A percentile compares a stretch with the other conserved stretches of the same genome.
These are phyloP conservation scores for Chondrus crispus DNA, from an alignment of 23 red algal genomes.

Conservation along the genomic window DNA sequence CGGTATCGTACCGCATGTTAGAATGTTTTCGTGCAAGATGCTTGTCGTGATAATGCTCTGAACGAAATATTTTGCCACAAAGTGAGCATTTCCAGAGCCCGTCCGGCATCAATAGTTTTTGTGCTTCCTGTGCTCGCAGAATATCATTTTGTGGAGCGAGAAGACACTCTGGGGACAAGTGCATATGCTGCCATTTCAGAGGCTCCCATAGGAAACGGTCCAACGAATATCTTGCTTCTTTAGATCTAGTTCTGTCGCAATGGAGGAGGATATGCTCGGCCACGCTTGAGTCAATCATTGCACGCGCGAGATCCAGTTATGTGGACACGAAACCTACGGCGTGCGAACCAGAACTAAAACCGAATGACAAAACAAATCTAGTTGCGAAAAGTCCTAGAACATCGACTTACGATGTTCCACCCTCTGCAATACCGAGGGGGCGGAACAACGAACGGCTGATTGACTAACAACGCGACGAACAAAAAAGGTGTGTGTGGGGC, in stretches of 20 bases:
- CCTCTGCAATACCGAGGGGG: too few relatives aligned
- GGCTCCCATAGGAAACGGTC: slow-evolving; percentile 43
- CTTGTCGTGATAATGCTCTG: slow-evolving; percentile 57
- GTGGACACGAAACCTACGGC: too few relatives aligned
- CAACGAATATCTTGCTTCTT: slow-evolving; percentile 32
- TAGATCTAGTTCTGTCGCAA: slow-evolving; percentile 56
- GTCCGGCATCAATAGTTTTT: not conserved
- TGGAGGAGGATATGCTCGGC: slow-evolving; percentile 25
- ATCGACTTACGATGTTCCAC: too few relatives aligned
- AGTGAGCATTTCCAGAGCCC: slow-evolving; percentile 40
- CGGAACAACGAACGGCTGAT: too few relatives aligned
- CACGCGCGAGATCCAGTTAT: too few relatives aligned
- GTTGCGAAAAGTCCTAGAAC: too few relatives aligned
- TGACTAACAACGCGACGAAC: too few relatives aligned
- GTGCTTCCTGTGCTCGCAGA: slow-evolving; percentile 17
- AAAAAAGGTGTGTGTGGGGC: too few relatives aligned
- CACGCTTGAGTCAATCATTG: not conserved
- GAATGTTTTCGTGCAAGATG: slow-evolving; percentile 52
- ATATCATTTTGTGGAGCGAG: slow-evolving; percentile 23
- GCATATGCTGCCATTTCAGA: not conserved
- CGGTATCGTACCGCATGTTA: slow-evolving; percentile 4
- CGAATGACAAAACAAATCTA: too few relatives aligned
- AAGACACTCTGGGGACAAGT: slow-evolving; percentile 29
- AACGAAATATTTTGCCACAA: slow-evolving; percentile 39
- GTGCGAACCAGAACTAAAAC: too few relatives aligned